Evolutionary conservation across 2,329 filamentous ascomycete species (phyloP).

Genomic region (Aspergillus pseudoviridinutans): DNA sequence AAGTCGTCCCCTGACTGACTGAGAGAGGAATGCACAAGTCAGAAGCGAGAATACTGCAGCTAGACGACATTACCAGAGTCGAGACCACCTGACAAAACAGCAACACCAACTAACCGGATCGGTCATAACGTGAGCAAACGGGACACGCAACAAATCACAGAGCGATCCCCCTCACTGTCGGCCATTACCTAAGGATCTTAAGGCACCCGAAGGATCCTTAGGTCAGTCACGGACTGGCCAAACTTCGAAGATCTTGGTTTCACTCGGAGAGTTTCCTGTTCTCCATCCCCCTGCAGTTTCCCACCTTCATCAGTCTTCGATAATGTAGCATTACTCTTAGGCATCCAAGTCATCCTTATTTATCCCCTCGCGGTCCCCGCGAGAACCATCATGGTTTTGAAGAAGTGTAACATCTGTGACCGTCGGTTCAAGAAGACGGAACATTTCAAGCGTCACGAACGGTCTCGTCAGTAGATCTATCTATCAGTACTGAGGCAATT

Average conservation of each 20-base stretch:
- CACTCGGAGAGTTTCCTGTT: background rate
- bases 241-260: background rate
- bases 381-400: constrained; percentile 36
- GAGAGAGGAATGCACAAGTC: background rate
- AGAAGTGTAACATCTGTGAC: constrained; percentile 48
- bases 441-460: constrained; percentile 53
- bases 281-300: background rate
- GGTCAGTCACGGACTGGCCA: background rate
- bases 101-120: background rate
- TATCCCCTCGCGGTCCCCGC: constrained; percentile 5
- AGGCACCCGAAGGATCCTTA: too few species aligned
- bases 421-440: constrained; percentile 55
- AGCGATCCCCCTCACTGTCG: background rate
- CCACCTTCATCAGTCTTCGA: background rate
- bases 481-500: background rate
- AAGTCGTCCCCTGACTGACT: background rate
- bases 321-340: constrained; percentile 4
- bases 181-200: background rate
- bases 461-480: constrained; percentile 45
- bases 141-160: background rate
- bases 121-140: background rate
- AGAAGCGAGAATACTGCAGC: background rate
- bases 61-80: background rate
- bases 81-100: background rate
- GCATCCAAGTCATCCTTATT: background rate